phyloP scores from a whole-genome alignment of 164 flowering plant genomes.

The Aristolochia contorta region DNA sequence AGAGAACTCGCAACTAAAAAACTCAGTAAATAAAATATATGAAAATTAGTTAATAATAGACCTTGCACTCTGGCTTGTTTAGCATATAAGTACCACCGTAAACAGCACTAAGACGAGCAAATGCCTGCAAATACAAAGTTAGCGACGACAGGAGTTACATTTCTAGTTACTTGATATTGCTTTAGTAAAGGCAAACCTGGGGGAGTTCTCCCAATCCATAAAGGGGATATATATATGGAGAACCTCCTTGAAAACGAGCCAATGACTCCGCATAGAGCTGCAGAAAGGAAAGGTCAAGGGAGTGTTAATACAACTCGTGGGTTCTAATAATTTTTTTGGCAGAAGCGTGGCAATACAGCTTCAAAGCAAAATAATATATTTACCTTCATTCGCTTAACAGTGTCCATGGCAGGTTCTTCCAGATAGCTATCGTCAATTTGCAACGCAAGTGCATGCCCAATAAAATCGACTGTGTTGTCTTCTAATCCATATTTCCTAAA shows the following conservation, averaged over 20 bases:
- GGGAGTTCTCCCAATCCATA: slow-evolving; percentile 94
- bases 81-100: slow-evolving; percentile 99
- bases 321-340: not conserved
- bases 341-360: not conserved
- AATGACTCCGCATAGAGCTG: slow-evolving; percentile 92
- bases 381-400: slow-evolving; percentile 86
- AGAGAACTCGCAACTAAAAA: not conserved
- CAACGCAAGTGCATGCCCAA: slow-evolving; percentile 96
- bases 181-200: slow-evolving; percentile 43
- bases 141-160: not conserved
- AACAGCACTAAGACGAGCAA: slow-evolving; percentile 96
- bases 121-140: slow-evolving; percentile 41
- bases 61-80: slow-evolving; percentile 93
- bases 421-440: slow-evolving; percentile 63
- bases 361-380: slow-evolving; percentile 1
- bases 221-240: slow-evolving; percentile 90
- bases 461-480: slow-evolving; percentile 84
- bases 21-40: not conserved
- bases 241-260: slow-evolving; percentile 90
- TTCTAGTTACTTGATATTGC: too few species aligned
- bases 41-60: slow-evolving; percentile 11
- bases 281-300: slow-evolving; percentile 3
- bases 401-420: slow-evolving; percentile 75
- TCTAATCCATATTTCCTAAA: slow-evolving; percentile 87
- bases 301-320: not conserved